A percentile compares a stretch with the other conserved stretches of the same genome.
These are phyloP conservation scores for Dalbergia oliveri DNA, from an alignment of 306 rosid species.

Conservation along the genomic window DNA sequence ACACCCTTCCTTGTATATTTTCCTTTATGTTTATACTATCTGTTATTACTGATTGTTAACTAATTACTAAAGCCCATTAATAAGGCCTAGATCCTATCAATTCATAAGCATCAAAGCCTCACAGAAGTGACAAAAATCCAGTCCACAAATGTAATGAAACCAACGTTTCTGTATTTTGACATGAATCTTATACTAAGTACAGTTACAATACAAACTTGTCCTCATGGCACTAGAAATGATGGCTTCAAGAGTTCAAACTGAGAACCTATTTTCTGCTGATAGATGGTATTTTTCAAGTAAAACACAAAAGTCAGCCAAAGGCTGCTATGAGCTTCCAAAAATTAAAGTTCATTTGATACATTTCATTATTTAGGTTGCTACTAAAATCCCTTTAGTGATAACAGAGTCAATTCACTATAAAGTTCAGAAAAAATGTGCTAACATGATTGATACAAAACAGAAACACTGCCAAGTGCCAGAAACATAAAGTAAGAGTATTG, in stretches of 20 bases:
- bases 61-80: too few species aligned
- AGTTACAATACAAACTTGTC: conserved; percentile 19
- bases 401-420: conserved; percentile 12
- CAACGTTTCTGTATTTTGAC: conserved; percentile 16
- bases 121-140: conserved; percentile 20
- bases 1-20: too few species aligned
- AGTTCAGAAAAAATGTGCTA: conserved; percentile 29
- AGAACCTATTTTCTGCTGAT: neutral
- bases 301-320: neutral
- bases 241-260: conserved; percentile 6
- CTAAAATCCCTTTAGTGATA: conserved; percentile 12
- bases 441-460: neutral
- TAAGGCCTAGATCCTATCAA: too few species aligned
- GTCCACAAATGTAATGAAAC: neutral
- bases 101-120: neutral
- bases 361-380: neutral
- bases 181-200: neutral
- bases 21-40: too few species aligned
- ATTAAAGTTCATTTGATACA: conserved; percentile 1
- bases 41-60: too few species aligned
- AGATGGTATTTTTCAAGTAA: conserved; percentile 3
- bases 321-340: neutral
- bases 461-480: conserved; percentile 4
- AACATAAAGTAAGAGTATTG: conserved; percentile 12
- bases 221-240: conserved; percentile 15